Evolutionary conservation across 163 green algal species (phyloP).

Genomic region (Trebouxiophyceae sp.): DNA sequence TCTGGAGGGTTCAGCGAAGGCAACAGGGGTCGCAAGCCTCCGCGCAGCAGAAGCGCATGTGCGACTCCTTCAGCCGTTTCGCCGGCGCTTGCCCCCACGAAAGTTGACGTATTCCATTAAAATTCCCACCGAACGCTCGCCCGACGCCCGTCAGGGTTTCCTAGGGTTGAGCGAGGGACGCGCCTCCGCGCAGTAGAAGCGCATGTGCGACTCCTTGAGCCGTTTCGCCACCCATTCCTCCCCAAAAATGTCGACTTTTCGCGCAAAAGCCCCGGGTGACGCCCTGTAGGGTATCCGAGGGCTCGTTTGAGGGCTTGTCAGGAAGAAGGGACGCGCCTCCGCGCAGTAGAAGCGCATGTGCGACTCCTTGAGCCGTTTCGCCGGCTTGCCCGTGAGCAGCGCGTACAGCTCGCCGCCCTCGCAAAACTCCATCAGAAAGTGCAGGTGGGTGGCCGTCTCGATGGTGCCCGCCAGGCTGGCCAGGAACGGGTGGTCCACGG

Average conservation of each 20-base stretch:
- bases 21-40: constrained; percentile 25
- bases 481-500: constrained; percentile 94
- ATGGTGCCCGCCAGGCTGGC: constrained; percentile 80
- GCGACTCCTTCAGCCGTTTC: constrained; percentile 59
- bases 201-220: constrained; percentile 60
- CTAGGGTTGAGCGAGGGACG: background rate
- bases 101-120: too few relatives aligned
- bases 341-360: constrained; percentile 74
- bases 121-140: too few relatives aligned
- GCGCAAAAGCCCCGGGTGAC: too few relatives aligned
- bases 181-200: constrained; percentile 72
- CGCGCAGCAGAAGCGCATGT: constrained; percentile 72
- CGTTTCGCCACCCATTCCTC: too few relatives aligned
- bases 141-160: too few relatives aligned
- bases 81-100: too few relatives aligned
- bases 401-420: constrained; percentile 86
- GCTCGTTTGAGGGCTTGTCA: background rate
- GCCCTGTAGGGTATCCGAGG: too few relatives aligned
- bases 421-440: constrained; percentile 90
- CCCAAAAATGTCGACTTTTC: too few relatives aligned
- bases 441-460: constrained; percentile 72
- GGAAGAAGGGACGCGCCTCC: constrained; percentile 25
- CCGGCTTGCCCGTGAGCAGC: constrained; percentile 67
- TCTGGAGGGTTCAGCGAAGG: background rate
- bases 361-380: constrained; percentile 59